Percentiles rank a stretch among this genome's conserved stretches.
Conservation (phyloP, 495 filamentous ascomycete genomes). For the Symbiotaphrina buchneri region DNA sequence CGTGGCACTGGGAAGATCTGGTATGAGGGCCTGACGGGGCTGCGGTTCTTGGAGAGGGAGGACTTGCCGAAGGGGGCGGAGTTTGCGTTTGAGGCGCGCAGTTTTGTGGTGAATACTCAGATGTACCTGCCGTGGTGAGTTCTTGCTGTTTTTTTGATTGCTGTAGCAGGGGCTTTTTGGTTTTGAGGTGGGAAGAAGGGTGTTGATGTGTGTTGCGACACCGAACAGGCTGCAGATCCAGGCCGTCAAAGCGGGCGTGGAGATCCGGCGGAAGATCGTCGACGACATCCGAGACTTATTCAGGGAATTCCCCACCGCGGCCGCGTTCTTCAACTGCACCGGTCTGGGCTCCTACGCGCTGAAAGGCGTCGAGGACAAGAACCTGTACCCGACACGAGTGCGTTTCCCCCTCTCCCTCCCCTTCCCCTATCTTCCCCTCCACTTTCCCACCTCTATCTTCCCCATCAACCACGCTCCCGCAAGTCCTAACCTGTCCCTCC, state of each 20-base stretch:
- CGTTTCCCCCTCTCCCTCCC: conserved; percentile 18
- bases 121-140: conserved; percentile 11
- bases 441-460: conserved; percentile 14
- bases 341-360: conserved; percentile 7
- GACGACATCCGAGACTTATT: conserved; percentile 3
- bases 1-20: conserved; percentile 10
- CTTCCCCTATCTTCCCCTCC: no score
- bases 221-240: conserved; percentile 7
- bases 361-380: conserved; percentile 6
- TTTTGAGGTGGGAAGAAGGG: no score
- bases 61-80: conserved; percentile 7
- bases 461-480: conserved; percentile 13
- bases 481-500: conserved; percentile 2
- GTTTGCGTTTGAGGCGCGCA: conserved; percentile 10
- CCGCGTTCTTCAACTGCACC: conserved; percentile 7
- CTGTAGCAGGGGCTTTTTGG: no score
- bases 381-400: conserved; percentile 14
- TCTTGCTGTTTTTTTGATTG: not conserved
- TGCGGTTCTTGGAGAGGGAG: conserved; percentile 6
- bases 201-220: no score
- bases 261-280: conserved; percentile 3
- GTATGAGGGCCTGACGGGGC: conserved; percentile 11
- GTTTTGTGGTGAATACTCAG: conserved; percentile 12
- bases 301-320: conserved; percentile 5
- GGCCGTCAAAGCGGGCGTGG: conserved; percentile 4